phyloP scores from a whole-genome alignment of 306 rosid species.

The Geum urbanum region DNA sequence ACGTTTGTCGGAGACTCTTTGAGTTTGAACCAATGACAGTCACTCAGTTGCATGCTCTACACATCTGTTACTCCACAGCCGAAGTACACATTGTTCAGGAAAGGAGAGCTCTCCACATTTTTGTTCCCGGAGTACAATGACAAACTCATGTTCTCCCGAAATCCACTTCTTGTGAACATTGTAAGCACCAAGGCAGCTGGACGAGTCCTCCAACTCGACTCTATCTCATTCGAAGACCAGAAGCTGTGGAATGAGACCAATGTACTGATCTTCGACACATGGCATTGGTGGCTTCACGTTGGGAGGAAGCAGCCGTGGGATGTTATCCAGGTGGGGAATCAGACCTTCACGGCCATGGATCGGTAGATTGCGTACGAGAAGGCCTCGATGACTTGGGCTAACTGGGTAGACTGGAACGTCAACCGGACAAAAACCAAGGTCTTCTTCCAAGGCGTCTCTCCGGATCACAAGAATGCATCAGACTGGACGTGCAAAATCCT shows the following conservation, averaged over 20 bases:
- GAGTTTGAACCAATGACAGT: conserved; percentile 52
- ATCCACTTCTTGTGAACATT: conserved; percentile 32
- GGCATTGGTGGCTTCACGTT: conserved; percentile 45
- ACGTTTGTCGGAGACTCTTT: conserved; percentile 44
- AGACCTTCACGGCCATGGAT: conserved; percentile 45
- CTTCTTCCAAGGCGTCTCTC: conserved; percentile 76
- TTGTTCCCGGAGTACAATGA: conserved; percentile 25
- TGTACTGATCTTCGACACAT: conserved; percentile 32
- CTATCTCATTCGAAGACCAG: conserved; percentile 25
- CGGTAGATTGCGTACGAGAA: conserved; percentile 61
- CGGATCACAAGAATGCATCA: conserved; percentile 51
- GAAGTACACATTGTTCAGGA: conserved; percentile 19
- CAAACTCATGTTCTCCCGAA: conserved; percentile 25
- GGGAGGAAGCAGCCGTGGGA: conserved; percentile 62
- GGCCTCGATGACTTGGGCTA: conserved; percentile 67
- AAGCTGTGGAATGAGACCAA: conserved; percentile 22
- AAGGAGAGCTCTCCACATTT: conserved; percentile 34
- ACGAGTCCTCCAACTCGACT: conserved; percentile 29
- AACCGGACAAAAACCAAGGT: conserved; percentile 43
- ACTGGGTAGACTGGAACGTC: conserved; percentile 55
- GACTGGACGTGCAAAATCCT: conserved; percentile 37
- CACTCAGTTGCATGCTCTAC: conserved; percentile 44
- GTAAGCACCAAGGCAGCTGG: conserved; percentile 7
- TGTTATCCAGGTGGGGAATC: conserved; percentile 37
- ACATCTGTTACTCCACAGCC: conserved; percentile 13